Conservation (phyloP, 768 basidiomycete genomes). For the Pleurotus ostreatus region DNA sequence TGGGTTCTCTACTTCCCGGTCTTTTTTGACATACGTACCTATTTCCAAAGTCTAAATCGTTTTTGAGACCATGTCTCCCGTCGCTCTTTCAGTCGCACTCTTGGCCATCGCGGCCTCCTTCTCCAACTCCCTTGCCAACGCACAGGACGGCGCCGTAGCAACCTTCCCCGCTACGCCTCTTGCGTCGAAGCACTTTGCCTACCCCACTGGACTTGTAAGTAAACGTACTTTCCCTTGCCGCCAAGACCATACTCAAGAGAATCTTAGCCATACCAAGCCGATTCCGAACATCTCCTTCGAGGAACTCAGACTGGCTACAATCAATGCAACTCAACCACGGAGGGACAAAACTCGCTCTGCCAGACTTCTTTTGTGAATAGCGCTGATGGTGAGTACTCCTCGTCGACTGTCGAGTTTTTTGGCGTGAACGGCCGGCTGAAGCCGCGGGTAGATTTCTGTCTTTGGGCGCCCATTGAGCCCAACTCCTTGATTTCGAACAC, state of each 20-base stretch:
- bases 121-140: slow-evolving; percentile 19
- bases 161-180: slow-evolving; percentile 44
- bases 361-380: slow-evolving; percentile 52
- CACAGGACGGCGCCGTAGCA: slow-evolving; percentile 20
- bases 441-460: slow-evolving; percentile 60
- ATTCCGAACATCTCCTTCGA: slow-evolving; percentile 36
- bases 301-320: slow-evolving; percentile 61
- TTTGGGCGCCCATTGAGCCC: slow-evolving; percentile 54
- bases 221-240: too few relatives aligned
- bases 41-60: background rate
- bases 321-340: slow-evolving; percentile 54
- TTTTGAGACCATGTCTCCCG: slow-evolving; percentile 35
- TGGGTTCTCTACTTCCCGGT: background rate
- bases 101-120: slow-evolving; percentile 27
- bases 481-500: slow-evolving; percentile 59
- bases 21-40: background rate
- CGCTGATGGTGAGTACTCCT: slow-evolving; percentile 39
- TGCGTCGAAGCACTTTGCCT: slow-evolving; percentile 39
- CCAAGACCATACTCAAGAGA: background rate
- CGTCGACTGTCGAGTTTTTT: background rate
- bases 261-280: slow-evolving; percentile 49
- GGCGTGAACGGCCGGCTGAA: slow-evolving; percentile 7
- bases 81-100: slow-evolving; percentile 36
- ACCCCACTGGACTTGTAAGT: slow-evolving; percentile 41
- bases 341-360: slow-evolving; percentile 49